These are phyloP conservation scores for Candida insectalens DNA, from an alignment of 805 yeast species.

Conservation along the genomic window DNA sequence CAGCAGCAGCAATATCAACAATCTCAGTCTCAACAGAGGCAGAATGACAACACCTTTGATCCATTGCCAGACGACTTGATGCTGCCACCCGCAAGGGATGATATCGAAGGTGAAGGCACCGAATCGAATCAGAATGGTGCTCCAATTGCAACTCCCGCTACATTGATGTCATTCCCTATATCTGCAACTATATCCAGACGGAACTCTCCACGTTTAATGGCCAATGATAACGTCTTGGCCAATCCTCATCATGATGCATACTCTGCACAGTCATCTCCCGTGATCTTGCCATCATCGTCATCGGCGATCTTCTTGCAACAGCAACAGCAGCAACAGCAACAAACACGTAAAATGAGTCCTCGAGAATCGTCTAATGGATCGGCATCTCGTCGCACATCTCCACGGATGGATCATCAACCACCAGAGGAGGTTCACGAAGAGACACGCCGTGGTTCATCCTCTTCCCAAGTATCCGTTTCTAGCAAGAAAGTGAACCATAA, in stretches of 20 bases:
- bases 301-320: slow-evolving; percentile 3
- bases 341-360: slow-evolving; percentile 5
- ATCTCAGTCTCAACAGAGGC: slow-evolving; percentile 3
- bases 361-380: slow-evolving; percentile 1
- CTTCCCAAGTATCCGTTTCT: slow-evolving; percentile 7
- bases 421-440: slow-evolving; percentile 7
- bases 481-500: slow-evolving; percentile 68
- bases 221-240: slow-evolving; percentile 20
- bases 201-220: slow-evolving; percentile 11
- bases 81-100: slow-evolving; percentile 17
- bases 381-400: background rate
- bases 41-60: slow-evolving; percentile 6
- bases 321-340: slow-evolving; percentile 6
- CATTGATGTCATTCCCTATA: slow-evolving; percentile 20
- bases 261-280: slow-evolving; percentile 26
- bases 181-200: slow-evolving; percentile 3
- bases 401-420: background rate
- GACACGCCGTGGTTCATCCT: background rate
- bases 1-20: slow-evolving; percentile 9
- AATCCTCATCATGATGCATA: slow-evolving; percentile 23
- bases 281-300: slow-evolving; percentile 23
- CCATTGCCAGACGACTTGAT: slow-evolving; percentile 12
- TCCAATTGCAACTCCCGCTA: slow-evolving; percentile 22
- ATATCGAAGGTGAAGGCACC: slow-evolving; percentile 1
- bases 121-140: too few species aligned